Evolutionary conservation across 768 basidiomycete genomes (phyloP).

Genomic region (Phlebiopsis gigantea): DNA sequence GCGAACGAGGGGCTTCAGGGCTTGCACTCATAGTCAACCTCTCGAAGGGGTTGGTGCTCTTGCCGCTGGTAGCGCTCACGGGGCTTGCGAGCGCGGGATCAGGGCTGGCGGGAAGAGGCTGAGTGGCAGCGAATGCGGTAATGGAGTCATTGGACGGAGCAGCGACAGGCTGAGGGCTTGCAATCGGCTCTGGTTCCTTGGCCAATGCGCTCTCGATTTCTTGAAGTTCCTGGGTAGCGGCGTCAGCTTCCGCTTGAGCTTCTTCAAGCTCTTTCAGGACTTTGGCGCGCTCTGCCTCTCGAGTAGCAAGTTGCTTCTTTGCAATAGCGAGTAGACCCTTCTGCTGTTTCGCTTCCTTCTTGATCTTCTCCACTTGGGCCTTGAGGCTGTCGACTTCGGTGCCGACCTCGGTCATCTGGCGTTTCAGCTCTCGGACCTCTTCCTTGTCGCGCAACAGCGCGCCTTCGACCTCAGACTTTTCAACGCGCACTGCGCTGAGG

Average conservation of each 20-base stretch:
- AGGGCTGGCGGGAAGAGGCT: constrained; percentile 70
- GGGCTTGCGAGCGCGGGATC: constrained; percentile 43
- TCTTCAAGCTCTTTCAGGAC: constrained; percentile 70
- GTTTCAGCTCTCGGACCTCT: constrained; percentile 81
- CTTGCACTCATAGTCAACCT: constrained; percentile 46
- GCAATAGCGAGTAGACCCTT: constrained; percentile 93
- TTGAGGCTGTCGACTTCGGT: constrained; percentile 69
- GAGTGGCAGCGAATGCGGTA: constrained; percentile 56
- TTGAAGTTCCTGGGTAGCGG: constrained; percentile 49
- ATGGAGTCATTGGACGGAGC: constrained; percentile 39
- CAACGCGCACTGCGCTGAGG: constrained; percentile 78
- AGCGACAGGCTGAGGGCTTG: constrained; percentile 19
- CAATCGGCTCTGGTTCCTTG: constrained; percentile 22
- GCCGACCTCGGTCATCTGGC: constrained; percentile 75
- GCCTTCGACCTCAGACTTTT: constrained; percentile 90
- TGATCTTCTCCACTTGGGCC: constrained; percentile 76
- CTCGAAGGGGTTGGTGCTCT: constrained; percentile 94
- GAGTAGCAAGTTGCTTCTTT: constrained; percentile 84
- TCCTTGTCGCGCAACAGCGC: constrained; percentile 88
- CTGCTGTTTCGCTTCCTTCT: constrained; percentile 94
- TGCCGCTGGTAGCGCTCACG: constrained; percentile 36
- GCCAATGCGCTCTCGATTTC: constrained; percentile 48
- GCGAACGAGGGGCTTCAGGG: constrained; percentile 39
- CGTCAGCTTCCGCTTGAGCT: constrained; percentile 47
- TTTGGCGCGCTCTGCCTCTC: constrained; percentile 73